phyloP scores from a whole-genome alignment of 2,329 filamentous ascomycete genomes.

The Ciborinia camelliae region DNA sequence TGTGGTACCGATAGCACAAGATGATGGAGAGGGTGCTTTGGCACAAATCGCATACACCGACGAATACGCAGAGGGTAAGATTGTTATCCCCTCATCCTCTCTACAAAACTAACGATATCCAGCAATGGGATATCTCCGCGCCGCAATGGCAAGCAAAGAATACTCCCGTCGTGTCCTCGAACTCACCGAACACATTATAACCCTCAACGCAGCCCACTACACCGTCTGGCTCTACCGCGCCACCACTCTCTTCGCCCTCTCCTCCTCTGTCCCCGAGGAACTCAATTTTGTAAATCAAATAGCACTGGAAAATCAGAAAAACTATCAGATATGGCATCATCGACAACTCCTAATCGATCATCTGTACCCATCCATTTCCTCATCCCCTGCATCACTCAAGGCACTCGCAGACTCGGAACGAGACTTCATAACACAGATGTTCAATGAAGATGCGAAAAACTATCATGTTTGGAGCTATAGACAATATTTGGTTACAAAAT shows the following conservation, averaged over 20 bases:
- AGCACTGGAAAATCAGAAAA: slow-evolving; percentile 83
- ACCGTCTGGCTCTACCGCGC: slow-evolving; percentile 98
- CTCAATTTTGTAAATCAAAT: slow-evolving; percentile 82
- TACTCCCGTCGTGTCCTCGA: slow-evolving; percentile 72
- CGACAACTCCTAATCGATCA: slow-evolving; percentile 62
- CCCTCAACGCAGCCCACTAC: slow-evolving; percentile 94
- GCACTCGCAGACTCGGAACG: slow-evolving; percentile 63
- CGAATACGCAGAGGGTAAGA: slow-evolving; percentile 74
- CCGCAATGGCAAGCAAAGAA: slow-evolving; percentile 87
- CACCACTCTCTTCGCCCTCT: slow-evolving; percentile 66
- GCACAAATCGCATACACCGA: slow-evolving; percentile 90
- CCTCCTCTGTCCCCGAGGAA: slow-evolving; percentile 47
- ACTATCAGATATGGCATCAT: slow-evolving; percentile 96
- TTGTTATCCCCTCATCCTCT: slow-evolving; percentile 8
- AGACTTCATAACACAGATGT: slow-evolving; percentile 75
- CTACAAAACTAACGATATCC: slow-evolving; percentile 7
- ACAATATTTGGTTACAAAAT: slow-evolving; percentile 62
- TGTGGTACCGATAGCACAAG: slow-evolving; percentile 75
- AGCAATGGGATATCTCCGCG: slow-evolving; percentile 90
- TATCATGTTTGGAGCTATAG: slow-evolving; percentile 98
- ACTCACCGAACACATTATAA: slow-evolving; percentile 86
- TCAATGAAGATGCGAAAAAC: slow-evolving; percentile 87
- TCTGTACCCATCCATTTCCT: slow-evolving; percentile 57
- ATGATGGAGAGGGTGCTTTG: slow-evolving; percentile 79
- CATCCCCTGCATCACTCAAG: slow-evolving; percentile 51